phyloP scores from a whole-genome alignment of 2,329 filamentous ascomycete genomes.

The Samsoniella hepiali region DNA sequence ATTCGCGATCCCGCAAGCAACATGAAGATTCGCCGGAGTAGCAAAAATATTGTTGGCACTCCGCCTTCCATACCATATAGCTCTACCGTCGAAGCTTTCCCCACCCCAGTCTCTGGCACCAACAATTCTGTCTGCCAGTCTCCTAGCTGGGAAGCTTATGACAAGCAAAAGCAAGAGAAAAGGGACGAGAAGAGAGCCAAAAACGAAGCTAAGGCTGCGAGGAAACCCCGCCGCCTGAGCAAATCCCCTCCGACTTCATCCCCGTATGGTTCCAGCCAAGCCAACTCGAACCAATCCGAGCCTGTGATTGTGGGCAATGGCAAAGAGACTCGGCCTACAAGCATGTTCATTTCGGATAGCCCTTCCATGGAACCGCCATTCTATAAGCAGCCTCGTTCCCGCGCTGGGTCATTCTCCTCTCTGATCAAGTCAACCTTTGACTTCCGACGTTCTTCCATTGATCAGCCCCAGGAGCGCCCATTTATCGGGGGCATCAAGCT shows the following conservation, averaged over 20 bases:
- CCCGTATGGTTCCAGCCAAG: conserved; percentile 19
- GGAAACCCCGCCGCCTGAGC: conserved; percentile 31
- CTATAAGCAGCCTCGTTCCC: conserved; percentile 28
- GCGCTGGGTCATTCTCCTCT: conserved; percentile 37
- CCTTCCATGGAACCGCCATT: conserved; percentile 18
- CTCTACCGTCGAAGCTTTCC: conserved; percentile 13
- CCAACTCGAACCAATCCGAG: conserved; percentile 21
- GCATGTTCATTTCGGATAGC: conserved; percentile 16
- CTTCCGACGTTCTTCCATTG: conserved; percentile 32
- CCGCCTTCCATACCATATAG: conserved; percentile 18
- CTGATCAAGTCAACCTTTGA: conserved; percentile 36
- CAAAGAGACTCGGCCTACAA: conserved; percentile 23
- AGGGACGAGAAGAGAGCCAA: conserved; percentile 44
- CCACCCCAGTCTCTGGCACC: conserved; percentile 18
- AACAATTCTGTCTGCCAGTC: conserved; percentile 53
- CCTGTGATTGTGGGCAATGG: conserved; percentile 18
- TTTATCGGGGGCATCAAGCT: conserved; percentile 43
- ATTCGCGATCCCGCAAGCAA: neutral
- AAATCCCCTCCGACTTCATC: conserved; percentile 31
- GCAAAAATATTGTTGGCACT: neutral
- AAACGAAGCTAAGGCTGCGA: conserved; percentile 35
- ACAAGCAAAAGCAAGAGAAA: conserved; percentile 52
- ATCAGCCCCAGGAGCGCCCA: conserved; percentile 30
- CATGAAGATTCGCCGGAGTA: conserved; percentile 9
- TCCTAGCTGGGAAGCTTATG: conserved; percentile 59